Evolutionary conservation across 345 rosid species (phyloP).

Genomic region (Lenwebbia sp.): DNA sequence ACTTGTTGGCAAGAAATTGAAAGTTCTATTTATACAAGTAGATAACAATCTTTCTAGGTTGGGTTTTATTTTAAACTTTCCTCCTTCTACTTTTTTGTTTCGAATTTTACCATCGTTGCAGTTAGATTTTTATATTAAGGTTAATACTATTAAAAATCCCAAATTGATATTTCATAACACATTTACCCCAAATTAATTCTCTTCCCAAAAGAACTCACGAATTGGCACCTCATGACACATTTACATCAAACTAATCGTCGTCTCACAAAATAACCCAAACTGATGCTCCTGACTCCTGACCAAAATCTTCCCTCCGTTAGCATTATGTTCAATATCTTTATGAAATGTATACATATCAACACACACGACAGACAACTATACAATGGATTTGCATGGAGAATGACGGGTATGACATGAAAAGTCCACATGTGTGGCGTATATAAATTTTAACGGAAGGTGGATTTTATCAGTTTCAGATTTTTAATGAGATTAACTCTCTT

Average conservation of each 20-base stretch:
- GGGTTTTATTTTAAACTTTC: background rate
- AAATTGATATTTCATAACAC: background rate
- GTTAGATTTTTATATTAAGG: background rate
- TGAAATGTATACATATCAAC: background rate
- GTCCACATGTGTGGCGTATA: background rate
- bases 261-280: background rate
- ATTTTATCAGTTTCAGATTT: background rate
- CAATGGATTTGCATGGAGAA: background rate
- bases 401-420: background rate
- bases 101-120: background rate
- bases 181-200: background rate
- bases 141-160: background rate
- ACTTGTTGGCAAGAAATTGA: no score
- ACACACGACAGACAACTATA: rapidly evolving
- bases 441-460: background rate
- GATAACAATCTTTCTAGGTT: background rate
- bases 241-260: background rate
- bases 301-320: background rate
- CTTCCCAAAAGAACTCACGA: no score
- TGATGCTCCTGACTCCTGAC: background rate
- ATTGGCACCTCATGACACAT: background rate
- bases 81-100: background rate
- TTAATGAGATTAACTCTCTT: background rate
- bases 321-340: background rate
- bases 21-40: background rate